These are phyloP conservation scores for Fusarium poae DNA, from an alignment of 2,329 filamentous ascomycete genomes.

Conservation along the genomic window DNA sequence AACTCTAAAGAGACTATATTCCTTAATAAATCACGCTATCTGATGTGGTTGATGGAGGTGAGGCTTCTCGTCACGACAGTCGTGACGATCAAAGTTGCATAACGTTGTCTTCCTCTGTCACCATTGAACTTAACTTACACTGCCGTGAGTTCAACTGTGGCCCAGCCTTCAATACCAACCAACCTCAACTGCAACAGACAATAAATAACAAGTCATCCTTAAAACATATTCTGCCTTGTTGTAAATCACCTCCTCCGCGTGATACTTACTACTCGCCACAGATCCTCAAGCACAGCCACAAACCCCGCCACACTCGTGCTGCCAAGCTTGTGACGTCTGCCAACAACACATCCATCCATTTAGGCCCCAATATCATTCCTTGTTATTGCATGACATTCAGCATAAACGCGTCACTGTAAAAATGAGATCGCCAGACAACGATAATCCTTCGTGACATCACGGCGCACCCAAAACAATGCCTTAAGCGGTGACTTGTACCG, in stretches of 20 bases:
- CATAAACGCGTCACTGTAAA: too few relatives aligned
- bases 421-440: neutral
- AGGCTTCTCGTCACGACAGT: too few relatives aligned
- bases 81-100: too few relatives aligned
- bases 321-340: conserved; percentile 19
- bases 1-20: too few relatives aligned
- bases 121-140: too few relatives aligned
- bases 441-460: neutral
- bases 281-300: conserved; percentile 6
- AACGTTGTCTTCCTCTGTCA: too few relatives aligned
- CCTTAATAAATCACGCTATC: too few relatives aligned
- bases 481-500: neutral
- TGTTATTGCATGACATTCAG: neutral
- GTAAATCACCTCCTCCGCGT: neutral
- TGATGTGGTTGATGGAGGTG: too few relatives aligned
- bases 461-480: neutral
- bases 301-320: neutral
- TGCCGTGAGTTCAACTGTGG: too few relatives aligned
- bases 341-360: neutral
- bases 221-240: neutral
- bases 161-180: neutral
- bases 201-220: neutral
- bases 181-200: neutral
- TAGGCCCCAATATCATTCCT: neutral
- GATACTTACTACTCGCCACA: conserved; percentile 2